phyloP scores from a whole-genome alignment of 2,329 filamentous ascomycete species.

The Pseudocercospora pini-densiflorae region DNA sequence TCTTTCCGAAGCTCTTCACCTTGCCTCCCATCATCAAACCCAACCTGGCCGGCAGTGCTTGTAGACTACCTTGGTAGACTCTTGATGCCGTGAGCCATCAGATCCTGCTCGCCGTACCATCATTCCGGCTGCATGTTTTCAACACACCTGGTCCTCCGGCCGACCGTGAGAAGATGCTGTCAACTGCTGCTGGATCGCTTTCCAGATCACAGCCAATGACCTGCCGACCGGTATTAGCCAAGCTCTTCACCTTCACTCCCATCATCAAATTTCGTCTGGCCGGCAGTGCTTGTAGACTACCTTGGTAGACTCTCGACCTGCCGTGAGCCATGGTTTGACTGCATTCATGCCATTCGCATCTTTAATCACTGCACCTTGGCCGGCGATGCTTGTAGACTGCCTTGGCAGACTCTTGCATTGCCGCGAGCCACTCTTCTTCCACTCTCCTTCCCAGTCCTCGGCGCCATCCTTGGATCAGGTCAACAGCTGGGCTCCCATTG shows the following conservation, averaged over 20 bases:
- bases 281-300: neutral
- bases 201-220: neutral
- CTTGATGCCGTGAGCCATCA: neutral
- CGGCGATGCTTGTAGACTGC: conserved; percentile 8
- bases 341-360: neutral
- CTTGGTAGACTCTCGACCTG: neutral
- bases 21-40: neutral
- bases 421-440: neutral
- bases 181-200: neutral
- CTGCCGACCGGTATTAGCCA: neutral
- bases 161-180: neutral
- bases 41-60: neutral
- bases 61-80: neutral
- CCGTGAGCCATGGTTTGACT: neutral
- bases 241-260: neutral
- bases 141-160: neutral
- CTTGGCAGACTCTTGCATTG: neutral
- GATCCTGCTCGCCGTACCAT: neutral
- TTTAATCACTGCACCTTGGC: neutral
- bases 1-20: neutral
- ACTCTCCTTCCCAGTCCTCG: neutral
- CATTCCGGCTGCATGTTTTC: neutral
- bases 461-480: neutral
- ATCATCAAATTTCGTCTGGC: neutral
- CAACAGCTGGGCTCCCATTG: neutral